phyloP scores from a whole-genome alignment of 2,329 filamentous ascomycete species.

The Fusarium nygamai region DNA sequence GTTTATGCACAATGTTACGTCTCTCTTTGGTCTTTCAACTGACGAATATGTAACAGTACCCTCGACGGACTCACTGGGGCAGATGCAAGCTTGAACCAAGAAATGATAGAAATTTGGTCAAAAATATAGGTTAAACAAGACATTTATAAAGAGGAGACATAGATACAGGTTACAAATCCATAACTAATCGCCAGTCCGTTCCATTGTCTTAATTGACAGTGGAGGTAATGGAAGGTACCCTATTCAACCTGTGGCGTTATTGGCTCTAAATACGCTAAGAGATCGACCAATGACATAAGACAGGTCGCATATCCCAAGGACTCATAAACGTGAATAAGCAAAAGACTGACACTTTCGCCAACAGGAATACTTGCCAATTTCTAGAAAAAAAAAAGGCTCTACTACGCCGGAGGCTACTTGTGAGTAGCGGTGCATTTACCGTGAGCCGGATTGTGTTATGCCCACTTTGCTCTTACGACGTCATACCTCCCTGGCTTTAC shows the following conservation, averaged over 20 bases:
- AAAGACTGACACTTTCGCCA: neutral
- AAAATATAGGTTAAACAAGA: neutral
- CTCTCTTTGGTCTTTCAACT: neutral
- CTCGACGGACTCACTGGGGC: neutral
- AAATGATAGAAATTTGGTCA: neutral
- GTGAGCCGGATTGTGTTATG: conserved; percentile 19
- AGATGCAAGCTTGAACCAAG: neutral
- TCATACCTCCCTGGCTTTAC: neutral
- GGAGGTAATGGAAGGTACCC: neutral
- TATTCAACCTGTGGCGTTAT: neutral
- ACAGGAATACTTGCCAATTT: neutral
- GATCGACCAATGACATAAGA: conserved; percentile 21
- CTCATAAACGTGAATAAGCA: conserved; percentile 22
- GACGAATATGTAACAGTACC: neutral
- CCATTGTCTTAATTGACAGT: neutral
- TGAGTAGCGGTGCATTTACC: neutral
- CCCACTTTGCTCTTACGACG: conserved; percentile 5
- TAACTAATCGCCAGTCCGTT: neutral
- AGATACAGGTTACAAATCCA: neutral
- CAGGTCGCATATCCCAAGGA: conserved; percentile 1
- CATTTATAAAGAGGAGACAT: neutral
- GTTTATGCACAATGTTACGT: neutral
- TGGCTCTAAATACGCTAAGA: neutral
- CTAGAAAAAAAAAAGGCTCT: neutral
- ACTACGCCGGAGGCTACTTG: neutral